phyloP scores from a whole-genome alignment of 306 rosid species.

The Ormosia emarginata region DNA sequence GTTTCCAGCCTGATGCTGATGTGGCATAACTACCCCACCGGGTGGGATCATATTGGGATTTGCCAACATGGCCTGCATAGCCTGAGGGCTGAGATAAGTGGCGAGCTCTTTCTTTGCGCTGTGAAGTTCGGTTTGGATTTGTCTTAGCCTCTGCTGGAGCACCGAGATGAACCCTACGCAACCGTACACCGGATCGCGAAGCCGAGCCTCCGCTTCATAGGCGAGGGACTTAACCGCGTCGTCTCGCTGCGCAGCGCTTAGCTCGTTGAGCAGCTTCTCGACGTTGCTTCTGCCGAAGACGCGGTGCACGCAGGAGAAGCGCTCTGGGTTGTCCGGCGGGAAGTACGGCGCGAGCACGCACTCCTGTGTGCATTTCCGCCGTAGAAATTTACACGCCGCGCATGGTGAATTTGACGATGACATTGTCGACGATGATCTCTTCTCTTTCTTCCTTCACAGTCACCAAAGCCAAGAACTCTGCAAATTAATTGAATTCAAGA shows the following conservation, averaged over 20 bases:
- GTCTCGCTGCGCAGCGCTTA: slow-evolving; percentile 43
- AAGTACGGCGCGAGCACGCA: slow-evolving; percentile 81
- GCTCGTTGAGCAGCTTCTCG: slow-evolving; percentile 59
- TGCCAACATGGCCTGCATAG: slow-evolving; percentile 29
- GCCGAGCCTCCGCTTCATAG: slow-evolving; percentile 72
- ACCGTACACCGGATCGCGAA: slow-evolving; percentile 71
- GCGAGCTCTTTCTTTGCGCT: slow-evolving; percentile 54
- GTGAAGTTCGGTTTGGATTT: slow-evolving; percentile 38
- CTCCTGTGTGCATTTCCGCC: slow-evolving; percentile 77
- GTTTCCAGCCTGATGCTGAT: no score
- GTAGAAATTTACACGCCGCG: slow-evolving; percentile 67
- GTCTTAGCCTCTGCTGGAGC: slow-evolving; percentile 50
- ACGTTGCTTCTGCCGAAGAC: slow-evolving; percentile 86
- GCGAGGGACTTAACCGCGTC: slow-evolving; percentile 77
- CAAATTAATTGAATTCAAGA: neutral
- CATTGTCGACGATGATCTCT: neutral
- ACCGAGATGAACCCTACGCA: slow-evolving; percentile 63
- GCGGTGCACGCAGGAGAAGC: slow-evolving; percentile 58
- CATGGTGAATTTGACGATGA: slow-evolving; percentile 60
- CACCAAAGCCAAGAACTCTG: neutral
- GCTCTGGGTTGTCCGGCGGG: slow-evolving; percentile 69
- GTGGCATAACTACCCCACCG: neutral
- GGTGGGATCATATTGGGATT: slow-evolving; percentile 23
- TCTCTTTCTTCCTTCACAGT: neutral
- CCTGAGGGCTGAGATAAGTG: slow-evolving; percentile 41